These are phyloP conservation scores for Didymella pomorum DNA, from an alignment of 2,329 filamentous ascomycete genomes.

Conservation along the genomic window DNA sequence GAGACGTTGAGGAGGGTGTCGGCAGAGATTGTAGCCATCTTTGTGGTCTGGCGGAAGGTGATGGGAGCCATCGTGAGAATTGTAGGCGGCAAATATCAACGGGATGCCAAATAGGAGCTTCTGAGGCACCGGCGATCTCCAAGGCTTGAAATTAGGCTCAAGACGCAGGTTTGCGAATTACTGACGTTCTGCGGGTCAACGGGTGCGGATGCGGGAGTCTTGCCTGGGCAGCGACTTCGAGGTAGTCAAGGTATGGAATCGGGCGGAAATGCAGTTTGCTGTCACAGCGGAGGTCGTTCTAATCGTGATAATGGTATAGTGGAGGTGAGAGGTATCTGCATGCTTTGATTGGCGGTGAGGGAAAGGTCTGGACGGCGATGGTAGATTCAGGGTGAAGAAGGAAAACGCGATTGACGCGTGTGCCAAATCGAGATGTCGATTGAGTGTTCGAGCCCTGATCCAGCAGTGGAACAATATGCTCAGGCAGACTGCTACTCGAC, in stretches of 20 bases:
- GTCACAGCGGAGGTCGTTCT: slow-evolving; percentile 22
- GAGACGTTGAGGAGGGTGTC: slow-evolving; percentile 30
- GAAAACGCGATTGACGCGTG: slow-evolving; percentile 10
- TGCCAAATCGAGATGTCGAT: background rate
- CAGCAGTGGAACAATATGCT: slow-evolving; percentile 1
- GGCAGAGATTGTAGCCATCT: slow-evolving; percentile 30
- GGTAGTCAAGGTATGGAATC: slow-evolving; percentile 2
- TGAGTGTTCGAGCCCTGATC: slow-evolving; percentile 3
- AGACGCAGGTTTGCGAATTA: slow-evolving; percentile 15
- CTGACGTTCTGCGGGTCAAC: slow-evolving; percentile 19
- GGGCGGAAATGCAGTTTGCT: slow-evolving; percentile 20
- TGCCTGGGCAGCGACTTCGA: slow-evolving; percentile 19
- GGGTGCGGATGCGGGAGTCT: slow-evolving; percentile 15
- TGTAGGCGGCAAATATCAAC: background rate
- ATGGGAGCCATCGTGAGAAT: slow-evolving; percentile 23
- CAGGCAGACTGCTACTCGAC: background rate
- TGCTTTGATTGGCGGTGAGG: slow-evolving; percentile 20
- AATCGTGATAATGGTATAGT: slow-evolving; percentile 3
- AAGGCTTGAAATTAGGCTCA: slow-evolving; percentile 8
- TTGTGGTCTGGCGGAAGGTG: slow-evolving; percentile 11
- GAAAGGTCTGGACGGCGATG: slow-evolving; percentile 1
- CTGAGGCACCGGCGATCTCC: slow-evolving; percentile 1
- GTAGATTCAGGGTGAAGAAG: slow-evolving; percentile 12
- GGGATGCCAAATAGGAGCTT: background rate
- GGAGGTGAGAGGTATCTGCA: slow-evolving; percentile 18